phyloP scores from a whole-genome alignment of 257 asterid genomes.

The Eucommia ulmoides region DNA sequence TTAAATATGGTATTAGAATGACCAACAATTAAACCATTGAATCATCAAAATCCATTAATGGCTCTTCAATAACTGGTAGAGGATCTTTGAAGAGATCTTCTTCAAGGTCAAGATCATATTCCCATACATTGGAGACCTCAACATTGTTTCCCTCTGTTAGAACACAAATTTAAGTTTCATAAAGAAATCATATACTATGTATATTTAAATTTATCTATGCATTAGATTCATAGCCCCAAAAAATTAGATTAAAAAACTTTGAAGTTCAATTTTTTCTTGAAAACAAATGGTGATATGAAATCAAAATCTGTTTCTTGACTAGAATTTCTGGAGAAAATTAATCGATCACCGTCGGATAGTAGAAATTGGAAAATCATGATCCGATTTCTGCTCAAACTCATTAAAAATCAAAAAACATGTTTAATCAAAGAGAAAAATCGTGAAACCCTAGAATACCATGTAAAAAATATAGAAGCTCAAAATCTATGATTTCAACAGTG shows the following conservation, averaged over 20 bases:
- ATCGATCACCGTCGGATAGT: background rate
- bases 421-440: background rate
- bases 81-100: constrained; percentile 90
- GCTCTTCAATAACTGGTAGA: constrained; percentile 51
- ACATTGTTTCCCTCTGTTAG: constrained; percentile 26
- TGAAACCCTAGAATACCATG: background rate
- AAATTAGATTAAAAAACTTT: too few relatives aligned
- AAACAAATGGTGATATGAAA: too few relatives aligned
- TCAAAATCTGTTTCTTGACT: background rate
- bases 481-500: background rate
- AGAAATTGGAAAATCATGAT: background rate
- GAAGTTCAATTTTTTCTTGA: too few relatives aligned
- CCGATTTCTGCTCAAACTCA: too few relatives aligned
- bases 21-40: too few relatives aligned
- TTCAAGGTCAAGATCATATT: constrained; percentile 73
- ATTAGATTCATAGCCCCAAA: background rate
- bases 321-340: too few relatives aligned
- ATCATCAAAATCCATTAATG: constrained; percentile 51
- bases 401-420: too few relatives aligned
- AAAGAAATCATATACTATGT: background rate
- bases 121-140: constrained; percentile 31
- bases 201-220: background rate
- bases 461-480: background rate
- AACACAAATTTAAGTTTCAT: constrained; percentile 7
- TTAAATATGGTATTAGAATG: too few relatives aligned